phyloP scores from a whole-genome alignment of 352 stramenopile genomes.

The Halophytophthora polymorphica region DNA sequence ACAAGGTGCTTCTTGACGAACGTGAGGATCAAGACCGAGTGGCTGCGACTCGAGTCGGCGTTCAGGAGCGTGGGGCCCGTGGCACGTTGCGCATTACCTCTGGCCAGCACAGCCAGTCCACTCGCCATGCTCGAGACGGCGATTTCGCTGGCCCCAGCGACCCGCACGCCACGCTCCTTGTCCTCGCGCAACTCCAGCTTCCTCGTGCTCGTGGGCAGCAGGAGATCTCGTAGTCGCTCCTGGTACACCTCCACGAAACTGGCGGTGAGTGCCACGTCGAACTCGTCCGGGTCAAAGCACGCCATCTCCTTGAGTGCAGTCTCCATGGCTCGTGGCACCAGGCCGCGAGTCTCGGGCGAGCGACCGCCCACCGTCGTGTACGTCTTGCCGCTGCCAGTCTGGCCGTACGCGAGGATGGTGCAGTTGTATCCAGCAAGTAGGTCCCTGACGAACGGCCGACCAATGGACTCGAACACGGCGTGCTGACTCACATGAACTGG shows the following conservation, averaged over 20 bases:
- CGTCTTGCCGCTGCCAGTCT: constrained; percentile 73
- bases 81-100: constrained; percentile 35
- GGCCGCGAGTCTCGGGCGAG: constrained; percentile 17
- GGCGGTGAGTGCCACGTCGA: constrained; percentile 33
- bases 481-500: constrained; percentile 27
- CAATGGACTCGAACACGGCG: constrained; percentile 44
- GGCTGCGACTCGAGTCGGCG: constrained; percentile 58
- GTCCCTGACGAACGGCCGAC: constrained; percentile 44
- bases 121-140: constrained; percentile 23
- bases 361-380: constrained; percentile 41
- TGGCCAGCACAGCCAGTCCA: constrained; percentile 32
- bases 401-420: constrained; percentile 69
- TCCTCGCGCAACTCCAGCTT: constrained; percentile 47
- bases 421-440: constrained; percentile 65
- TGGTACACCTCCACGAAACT: constrained; percentile 77
- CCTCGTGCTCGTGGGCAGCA: constrained; percentile 30
- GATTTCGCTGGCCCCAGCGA: constrained; percentile 56
- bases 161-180: constrained; percentile 26
- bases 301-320: constrained; percentile 25
- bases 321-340: constrained; percentile 42
- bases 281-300: constrained; percentile 13
- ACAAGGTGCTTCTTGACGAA: constrained; percentile 27
- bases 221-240: constrained; percentile 57
- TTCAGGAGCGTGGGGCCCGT: constrained; percentile 59
- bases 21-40: constrained; percentile 63